A percentile compares a stretch with the other conserved stretches of the same genome.
Evolutionary conservation across 805 yeast species (phyloP).

Genomic region (Candida ficus): DNA sequence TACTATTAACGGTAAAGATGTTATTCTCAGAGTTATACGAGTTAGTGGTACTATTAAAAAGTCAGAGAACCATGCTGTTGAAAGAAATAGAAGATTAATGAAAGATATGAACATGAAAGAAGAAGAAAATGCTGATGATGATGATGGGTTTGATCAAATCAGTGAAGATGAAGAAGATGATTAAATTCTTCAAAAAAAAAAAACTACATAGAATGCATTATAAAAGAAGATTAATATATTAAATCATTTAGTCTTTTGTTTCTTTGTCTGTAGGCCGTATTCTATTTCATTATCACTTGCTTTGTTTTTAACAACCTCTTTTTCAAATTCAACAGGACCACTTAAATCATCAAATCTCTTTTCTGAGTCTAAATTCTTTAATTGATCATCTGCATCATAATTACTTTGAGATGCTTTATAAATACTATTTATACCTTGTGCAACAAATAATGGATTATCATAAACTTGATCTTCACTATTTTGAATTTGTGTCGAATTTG

Average conservation of each 20-base stretch:
- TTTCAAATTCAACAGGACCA: slow-evolving; percentile 47
- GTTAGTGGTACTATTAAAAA: slow-evolving; percentile 86
- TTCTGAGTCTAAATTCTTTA: slow-evolving; percentile 14
- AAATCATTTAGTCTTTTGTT: slow-evolving; percentile 10
- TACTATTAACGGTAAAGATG: slow-evolving; percentile 40
- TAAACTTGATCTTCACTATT: slow-evolving; percentile 46
- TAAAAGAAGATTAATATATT: not conserved
- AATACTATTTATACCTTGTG: slow-evolving; percentile 44
- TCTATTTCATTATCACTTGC: slow-evolving; percentile 13
- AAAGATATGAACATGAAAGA: slow-evolving; percentile 14
- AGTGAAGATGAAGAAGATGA: slow-evolving; percentile 9
- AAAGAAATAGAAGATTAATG: slow-evolving; percentile 34
- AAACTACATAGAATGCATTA: not conserved
- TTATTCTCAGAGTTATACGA: slow-evolving; percentile 55
- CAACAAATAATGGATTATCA: slow-evolving; percentile 54
- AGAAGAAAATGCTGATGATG: slow-evolving; percentile 14
- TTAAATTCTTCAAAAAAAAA: not conserved
- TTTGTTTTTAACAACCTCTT: slow-evolving; percentile 20
- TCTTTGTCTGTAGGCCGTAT: slow-evolving; percentile 22
- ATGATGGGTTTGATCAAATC: slow-evolving; percentile 6
- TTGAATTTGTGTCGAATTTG: slow-evolving; percentile 37
- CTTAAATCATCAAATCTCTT: slow-evolving; percentile 17
- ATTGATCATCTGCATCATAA: slow-evolving; percentile 17
- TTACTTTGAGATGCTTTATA: slow-evolving; percentile 35
- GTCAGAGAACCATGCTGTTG: slow-evolving; percentile 66